Evolutionary conservation across 305 asterid genomes (phyloP).

Genomic region (Fraxinus velutina): DNA sequence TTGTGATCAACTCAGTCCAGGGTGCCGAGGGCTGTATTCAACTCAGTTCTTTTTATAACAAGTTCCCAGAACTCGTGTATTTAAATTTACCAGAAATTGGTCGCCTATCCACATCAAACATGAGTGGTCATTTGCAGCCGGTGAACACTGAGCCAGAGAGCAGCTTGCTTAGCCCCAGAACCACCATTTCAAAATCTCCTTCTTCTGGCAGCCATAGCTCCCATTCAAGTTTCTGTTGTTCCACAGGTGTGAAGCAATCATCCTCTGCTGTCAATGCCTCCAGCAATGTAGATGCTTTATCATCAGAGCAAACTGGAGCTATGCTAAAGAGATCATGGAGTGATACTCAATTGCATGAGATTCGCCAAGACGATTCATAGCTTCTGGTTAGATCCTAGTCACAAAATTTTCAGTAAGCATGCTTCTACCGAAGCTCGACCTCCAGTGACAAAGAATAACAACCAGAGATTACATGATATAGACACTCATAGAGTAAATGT

Average conservation of each 20-base stretch:
- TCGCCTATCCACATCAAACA: constrained; percentile 19
- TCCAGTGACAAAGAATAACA: constrained; percentile 19
- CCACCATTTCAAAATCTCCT: constrained; percentile 38
- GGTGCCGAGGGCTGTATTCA: constrained; percentile 55
- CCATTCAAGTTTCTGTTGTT: constrained; percentile 49
- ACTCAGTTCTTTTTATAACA: constrained; percentile 55
- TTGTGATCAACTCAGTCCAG: constrained; percentile 58
- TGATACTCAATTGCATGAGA: constrained; percentile 40
- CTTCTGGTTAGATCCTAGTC: constrained; percentile 49
- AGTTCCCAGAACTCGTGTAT: constrained; percentile 49
- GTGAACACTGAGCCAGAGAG: constrained; percentile 34
- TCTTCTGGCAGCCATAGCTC: constrained; percentile 67
- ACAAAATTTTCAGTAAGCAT: constrained; percentile 32
- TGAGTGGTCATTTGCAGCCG: constrained; percentile 14
- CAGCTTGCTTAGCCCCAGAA: constrained; percentile 40
- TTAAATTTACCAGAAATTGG: constrained; percentile 33
- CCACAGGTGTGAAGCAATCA: constrained; percentile 52
- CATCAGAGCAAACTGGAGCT: constrained; percentile 33
- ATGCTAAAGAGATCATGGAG: constrained; percentile 45
- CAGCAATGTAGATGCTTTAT: constrained; percentile 27
- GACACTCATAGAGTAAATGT: constrained; percentile 52
- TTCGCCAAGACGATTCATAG: constrained; percentile 42
- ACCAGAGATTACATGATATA: neutral
- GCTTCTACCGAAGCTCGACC: constrained; percentile 18
- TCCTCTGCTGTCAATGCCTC: constrained; percentile 27